Evolutionary conservation across 768 basidiomycete genomes (phyloP).

Genomic region (Pisolithus marmoratus): DNA sequence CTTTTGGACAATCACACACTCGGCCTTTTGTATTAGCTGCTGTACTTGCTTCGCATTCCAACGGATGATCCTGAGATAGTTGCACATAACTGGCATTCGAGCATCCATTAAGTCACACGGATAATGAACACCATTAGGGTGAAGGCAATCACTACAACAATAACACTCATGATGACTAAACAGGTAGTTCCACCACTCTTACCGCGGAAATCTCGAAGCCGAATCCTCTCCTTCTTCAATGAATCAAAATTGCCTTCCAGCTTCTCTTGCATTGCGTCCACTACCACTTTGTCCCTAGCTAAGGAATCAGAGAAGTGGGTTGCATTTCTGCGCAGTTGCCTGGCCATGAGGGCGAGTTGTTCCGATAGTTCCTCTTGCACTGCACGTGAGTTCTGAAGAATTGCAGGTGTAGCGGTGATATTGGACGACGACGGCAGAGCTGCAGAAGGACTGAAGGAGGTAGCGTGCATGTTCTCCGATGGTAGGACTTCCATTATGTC

Average conservation of each 20-base stretch:
- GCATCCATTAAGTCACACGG: slow-evolving; percentile 42
- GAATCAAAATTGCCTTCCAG: slow-evolving; percentile 66
- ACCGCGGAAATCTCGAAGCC: slow-evolving; percentile 55
- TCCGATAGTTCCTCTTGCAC: slow-evolving; percentile 70
- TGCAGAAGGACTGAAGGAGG: slow-evolving; percentile 20
- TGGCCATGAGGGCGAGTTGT: slow-evolving; percentile 80
- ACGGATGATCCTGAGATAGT: too few relatives aligned
- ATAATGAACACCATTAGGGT: slow-evolving; percentile 69
- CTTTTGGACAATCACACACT: too few relatives aligned
- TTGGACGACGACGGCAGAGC: slow-evolving; percentile 30
- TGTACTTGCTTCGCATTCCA: too few relatives aligned
- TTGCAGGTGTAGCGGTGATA: slow-evolving; percentile 31
- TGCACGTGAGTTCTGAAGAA: slow-evolving; percentile 50
- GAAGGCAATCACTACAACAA: slow-evolving; percentile 65
- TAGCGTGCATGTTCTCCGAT: slow-evolving; percentile 3
- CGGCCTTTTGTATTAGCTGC: too few relatives aligned
- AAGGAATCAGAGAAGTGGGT: slow-evolving; percentile 70
- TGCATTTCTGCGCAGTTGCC: slow-evolving; percentile 80
- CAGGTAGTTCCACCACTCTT: slow-evolving; percentile 73
- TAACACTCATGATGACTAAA: slow-evolving; percentile 54
- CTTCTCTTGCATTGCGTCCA: slow-evolving; percentile 64
- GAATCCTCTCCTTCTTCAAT: slow-evolving; percentile 60
- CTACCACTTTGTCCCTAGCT: slow-evolving; percentile 65
- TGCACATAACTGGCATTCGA: too few relatives aligned
- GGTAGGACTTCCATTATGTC: slow-evolving; percentile 10